Base-by-base conservation (phyloP, 257 asterid genomes). In the Plantago ovata region DNA sequence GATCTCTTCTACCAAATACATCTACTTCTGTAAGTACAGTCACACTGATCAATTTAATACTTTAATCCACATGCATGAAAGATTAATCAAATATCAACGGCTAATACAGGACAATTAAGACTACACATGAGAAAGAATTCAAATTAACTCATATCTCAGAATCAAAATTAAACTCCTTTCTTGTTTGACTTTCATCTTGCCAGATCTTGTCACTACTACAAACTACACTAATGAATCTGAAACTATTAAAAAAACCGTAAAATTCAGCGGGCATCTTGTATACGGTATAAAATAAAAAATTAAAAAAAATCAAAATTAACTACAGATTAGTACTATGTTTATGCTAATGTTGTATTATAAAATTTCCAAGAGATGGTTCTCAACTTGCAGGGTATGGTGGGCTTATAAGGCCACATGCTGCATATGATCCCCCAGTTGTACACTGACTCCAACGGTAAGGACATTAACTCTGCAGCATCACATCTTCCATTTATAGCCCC, bases 121-220 rank as follows among this genome's bases (percentile, higher is more conserved):
- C 47, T 16, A 62, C 61, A 43, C 60, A 44, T 45, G 19, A 49
- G 58, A 21, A 23, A 50, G 21, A 60, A 53, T 63, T 61, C 44
- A 36, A 40, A 64, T 67, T 62, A 58, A 48, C 28, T 59, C 44
- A 12, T n/a, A n/a, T n/a, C n/a, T 15, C 55, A 56, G 10, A 59
- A 72, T 53, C 42, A 46, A 9, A 38, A 51, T 65, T 69, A 46
- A 74, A 67, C 60, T 60, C 50, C 15, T 51, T 41, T 36, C 81
- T 78, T 66, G 84, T 78, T 78, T 78, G 84, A 78, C 84, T 75
- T 66, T 76, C 79, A 72, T 20, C 53, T 58, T 61, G 75, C 61
- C 66, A 75, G 84, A 78, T 75, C 77, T 75, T 75, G 81, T 67
- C 75, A 14, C 62, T 65, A 13, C 28, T 50, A 50, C 56, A 21